Evolutionary conservation across 192 early-diverging fungal species (phyloP), one percentile per base, ranked within the genome.

Genomic region (Haplosporangium gracile): DNA sequence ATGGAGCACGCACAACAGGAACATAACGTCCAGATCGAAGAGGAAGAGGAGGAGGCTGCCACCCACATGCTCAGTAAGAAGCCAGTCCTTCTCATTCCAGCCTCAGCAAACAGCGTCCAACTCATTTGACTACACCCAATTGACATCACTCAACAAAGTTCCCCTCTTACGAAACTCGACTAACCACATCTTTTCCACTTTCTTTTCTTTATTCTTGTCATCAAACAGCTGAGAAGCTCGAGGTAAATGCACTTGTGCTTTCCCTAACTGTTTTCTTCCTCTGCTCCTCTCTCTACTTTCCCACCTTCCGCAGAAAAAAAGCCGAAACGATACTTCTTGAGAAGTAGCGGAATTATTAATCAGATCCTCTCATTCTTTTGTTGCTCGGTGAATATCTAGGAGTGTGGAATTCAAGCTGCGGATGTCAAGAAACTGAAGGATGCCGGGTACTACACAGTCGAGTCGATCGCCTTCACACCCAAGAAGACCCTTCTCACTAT

Each of bases 391-490:
- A 55, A 34, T 47, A 8, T 43, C 1, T 87, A 94, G 94, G 90
- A 95, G 85, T 88, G 83, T 72, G 95, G 96, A 1, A 91, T 96
- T 55, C 91, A 92, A 74, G 88, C 91, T 18, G 87, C 92, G 9
- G 96, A 96, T 65, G 89, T 96, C 81, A 95, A 97, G 84, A 97
- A 99, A 86, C 94, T 99, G 18, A 92, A 84, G 38, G 97, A 97
- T 8, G 95, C 94, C 2, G 98, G 98, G 1, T 97, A 92, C 80
- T 93, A 93, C 87, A 99, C 97, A 0, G 93, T 99, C n/a, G 97
- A 99, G 84, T 86, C 97, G 4, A 91, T 99, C 68, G 97, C 97
- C 43, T 99, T 93, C 89, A 97, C 98, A 1, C 97, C 98, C 10
- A 96, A 95, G 86, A 98, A 98, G 89, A 80, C 89, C 68, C 88